Percentiles rank a stretch among this genome's conserved stretches.
These are phyloP conservation scores for Xylariaceae sp. DNA, from an alignment of 2,329 filamentous ascomycete species.

Conservation along the genomic window DNA sequence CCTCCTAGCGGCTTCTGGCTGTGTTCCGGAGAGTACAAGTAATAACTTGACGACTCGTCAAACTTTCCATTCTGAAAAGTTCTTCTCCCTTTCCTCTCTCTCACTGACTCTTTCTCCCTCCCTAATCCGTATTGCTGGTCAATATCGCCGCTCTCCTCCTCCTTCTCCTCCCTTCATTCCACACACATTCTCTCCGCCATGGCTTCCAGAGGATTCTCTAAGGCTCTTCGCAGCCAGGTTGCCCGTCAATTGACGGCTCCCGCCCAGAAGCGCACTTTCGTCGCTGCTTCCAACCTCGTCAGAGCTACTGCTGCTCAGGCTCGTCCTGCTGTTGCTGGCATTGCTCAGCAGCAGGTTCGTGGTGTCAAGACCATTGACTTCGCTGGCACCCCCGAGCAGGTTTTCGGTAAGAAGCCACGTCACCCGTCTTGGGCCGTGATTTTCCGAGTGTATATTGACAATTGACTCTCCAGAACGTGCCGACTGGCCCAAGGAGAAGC, in stretches of 20 bases:
- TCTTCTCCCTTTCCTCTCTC: neutral
- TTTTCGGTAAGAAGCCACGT: constrained; percentile 64
- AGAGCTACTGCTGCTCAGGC: constrained; percentile 47
- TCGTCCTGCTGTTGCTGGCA: constrained; percentile 44
- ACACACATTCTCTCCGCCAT: constrained; percentile 47
- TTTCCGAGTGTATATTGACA: constrained; percentile 26
- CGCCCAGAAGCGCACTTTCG: constrained; percentile 58
- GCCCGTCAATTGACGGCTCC: constrained; percentile 58
- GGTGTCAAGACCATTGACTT: constrained; percentile 99
- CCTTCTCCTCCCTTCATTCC: constrained; percentile 29
- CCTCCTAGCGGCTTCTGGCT: too few relatives aligned
- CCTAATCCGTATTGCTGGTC: constrained; percentile 13
- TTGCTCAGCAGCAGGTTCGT: constrained; percentile 60
- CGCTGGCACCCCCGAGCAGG: constrained; percentile 87
- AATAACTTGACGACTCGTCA: neutral
- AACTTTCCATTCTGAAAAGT: neutral
- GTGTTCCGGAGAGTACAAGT: neutral
- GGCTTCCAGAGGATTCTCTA: constrained; percentile 71
- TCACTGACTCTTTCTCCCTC: constrained; percentile 5
- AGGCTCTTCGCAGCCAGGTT: constrained; percentile 58
- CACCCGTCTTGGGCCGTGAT: neutral
- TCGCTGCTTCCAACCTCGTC: constrained; percentile 53
- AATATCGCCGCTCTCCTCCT: constrained; percentile 22
- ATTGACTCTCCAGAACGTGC: constrained; percentile 65
- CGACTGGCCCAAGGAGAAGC: constrained; percentile 98